Conservation (phyloP, 2,329 filamentous ascomycete species). For the Epichloe uncinata region DNA sequence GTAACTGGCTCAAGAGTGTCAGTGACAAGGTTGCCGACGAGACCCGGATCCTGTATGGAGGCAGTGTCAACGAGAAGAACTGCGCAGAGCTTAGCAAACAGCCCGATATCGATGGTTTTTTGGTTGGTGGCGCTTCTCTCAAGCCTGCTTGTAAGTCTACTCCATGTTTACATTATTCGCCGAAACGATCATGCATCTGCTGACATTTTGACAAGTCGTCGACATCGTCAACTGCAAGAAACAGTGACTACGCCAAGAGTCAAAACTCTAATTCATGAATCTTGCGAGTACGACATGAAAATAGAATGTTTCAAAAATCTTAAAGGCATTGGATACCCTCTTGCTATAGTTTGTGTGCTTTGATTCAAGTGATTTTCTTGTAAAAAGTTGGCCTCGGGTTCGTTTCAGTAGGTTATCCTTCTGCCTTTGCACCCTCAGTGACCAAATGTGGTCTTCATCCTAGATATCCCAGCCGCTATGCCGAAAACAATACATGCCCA, state of each 20-base stretch:
- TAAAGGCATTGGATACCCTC: not conserved
- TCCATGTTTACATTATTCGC: not conserved
- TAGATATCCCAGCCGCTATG: conserved; percentile 17
- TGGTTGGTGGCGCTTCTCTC: conserved; percentile 89
- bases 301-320: not conserved
- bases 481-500: conserved; percentile 9
- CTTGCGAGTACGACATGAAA: not conserved
- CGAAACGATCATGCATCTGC: not conserved
- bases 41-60: conserved; percentile 92
- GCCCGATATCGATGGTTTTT: conserved; percentile 93
- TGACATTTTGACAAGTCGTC: conserved; percentile 28
- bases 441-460: not conserved
- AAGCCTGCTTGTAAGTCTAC: conserved; percentile 76
- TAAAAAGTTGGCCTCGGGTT: not conserved
- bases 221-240: conserved; percentile 45
- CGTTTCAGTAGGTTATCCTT: not conserved
- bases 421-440: not conserved
- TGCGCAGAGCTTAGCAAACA: conserved; percentile 84
- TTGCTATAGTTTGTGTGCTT: not conserved
- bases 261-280: not conserved
- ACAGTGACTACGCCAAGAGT: conserved; percentile 23
- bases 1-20: conserved; percentile 75
- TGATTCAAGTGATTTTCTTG: not conserved
- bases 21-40: conserved; percentile 62
- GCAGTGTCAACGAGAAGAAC: conserved; percentile 97